Evolutionary conservation across 192 early-diverging fungal species (phyloP).

Genomic region (Gorgonomyces haynaldii): DNA sequence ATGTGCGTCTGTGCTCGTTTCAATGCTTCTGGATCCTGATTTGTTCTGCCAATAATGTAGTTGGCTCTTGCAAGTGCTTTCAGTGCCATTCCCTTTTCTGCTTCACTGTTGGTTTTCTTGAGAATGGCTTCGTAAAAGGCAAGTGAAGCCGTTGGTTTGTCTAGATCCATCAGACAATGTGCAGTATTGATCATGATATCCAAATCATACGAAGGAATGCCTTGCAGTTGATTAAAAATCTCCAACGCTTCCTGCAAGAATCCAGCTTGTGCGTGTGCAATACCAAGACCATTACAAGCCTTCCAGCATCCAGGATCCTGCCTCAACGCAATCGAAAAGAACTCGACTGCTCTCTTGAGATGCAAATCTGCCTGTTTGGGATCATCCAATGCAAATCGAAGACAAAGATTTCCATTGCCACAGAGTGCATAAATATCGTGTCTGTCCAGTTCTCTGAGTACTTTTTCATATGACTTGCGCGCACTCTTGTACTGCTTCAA

Average conservation of each 20-base stretch:
- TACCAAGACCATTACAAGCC: constrained; percentile 78
- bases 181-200: constrained; percentile 59
- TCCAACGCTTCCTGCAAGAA: constrained; percentile 46
- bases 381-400: constrained; percentile 46
- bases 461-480: constrained; percentile 63
- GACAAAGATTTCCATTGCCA: constrained; percentile 69
- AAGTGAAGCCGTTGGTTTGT: constrained; percentile 63
- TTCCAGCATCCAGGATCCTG: constrained; percentile 58
- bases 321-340: constrained; percentile 63
- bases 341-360: constrained; percentile 38
- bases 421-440: constrained; percentile 69
- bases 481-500: constrained; percentile 52
- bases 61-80: constrained; percentile 27
- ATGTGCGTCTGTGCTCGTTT: constrained; percentile 22
- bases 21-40: constrained; percentile 32
- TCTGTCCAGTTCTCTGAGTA: constrained; percentile 64
- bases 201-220: neutral
- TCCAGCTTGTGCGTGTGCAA: constrained; percentile 65
- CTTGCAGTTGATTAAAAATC: constrained; percentile 45
- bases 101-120: constrained; percentile 15
- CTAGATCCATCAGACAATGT: constrained; percentile 61
- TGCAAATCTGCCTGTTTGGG: constrained; percentile 16
- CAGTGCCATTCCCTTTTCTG: constrained; percentile 12
- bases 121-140: constrained; percentile 40
- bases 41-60: constrained; percentile 34